phyloP scores from a whole-genome alignment of 768 basidiomycete genomes.

The Crassisporium funariophilum region DNA sequence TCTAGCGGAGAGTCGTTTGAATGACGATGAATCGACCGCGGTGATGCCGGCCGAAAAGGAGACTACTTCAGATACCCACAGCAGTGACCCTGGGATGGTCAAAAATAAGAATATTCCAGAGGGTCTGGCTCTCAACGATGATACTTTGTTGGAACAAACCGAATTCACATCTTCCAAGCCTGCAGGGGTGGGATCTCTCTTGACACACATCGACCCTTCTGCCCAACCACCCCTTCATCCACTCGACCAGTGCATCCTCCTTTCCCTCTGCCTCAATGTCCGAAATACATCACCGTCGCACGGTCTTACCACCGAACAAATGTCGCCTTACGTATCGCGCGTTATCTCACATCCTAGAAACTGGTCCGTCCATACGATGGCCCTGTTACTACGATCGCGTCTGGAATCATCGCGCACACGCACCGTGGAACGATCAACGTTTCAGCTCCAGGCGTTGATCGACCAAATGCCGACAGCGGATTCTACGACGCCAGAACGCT shows the following conservation, averaged over 20 bases:
- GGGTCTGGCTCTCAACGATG: slow-evolving; percentile 86
- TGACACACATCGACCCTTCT: slow-evolving; percentile 78
- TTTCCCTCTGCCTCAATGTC: slow-evolving; percentile 88
- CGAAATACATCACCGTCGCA: slow-evolving; percentile 88
- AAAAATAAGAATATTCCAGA: slow-evolving; percentile 51
- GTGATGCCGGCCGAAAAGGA: slow-evolving; percentile 10
- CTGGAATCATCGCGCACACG: slow-evolving; percentile 87
- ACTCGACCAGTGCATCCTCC: slow-evolving; percentile 90
- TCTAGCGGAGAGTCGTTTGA: slow-evolving; percentile 81
- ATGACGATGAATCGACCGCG: slow-evolving; percentile 17
- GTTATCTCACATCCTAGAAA: slow-evolving; percentile 89
- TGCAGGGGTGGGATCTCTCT: slow-evolving; percentile 43
- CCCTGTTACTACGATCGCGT: slow-evolving; percentile 88
- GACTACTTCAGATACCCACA: slow-evolving; percentile 7
- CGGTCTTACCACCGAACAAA: slow-evolving; percentile 90
- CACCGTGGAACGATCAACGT: slow-evolving; percentile 88
- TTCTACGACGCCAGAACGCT: slow-evolving; percentile 69
- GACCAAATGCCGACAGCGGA: slow-evolving; percentile 96
- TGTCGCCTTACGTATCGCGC: slow-evolving; percentile 88
- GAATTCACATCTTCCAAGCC: slow-evolving; percentile 80
- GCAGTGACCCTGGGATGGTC: slow-evolving; percentile 11
- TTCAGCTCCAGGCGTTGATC: slow-evolving; percentile 93
- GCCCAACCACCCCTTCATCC: slow-evolving; percentile 88
- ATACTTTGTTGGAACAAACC: slow-evolving; percentile 93
- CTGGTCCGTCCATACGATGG: slow-evolving; percentile 98